Evolutionary conservation across 345 rosid genomes (phyloP), one percentile per base, ranked within the genome.

Genomic region (Salix purpurea): DNA sequence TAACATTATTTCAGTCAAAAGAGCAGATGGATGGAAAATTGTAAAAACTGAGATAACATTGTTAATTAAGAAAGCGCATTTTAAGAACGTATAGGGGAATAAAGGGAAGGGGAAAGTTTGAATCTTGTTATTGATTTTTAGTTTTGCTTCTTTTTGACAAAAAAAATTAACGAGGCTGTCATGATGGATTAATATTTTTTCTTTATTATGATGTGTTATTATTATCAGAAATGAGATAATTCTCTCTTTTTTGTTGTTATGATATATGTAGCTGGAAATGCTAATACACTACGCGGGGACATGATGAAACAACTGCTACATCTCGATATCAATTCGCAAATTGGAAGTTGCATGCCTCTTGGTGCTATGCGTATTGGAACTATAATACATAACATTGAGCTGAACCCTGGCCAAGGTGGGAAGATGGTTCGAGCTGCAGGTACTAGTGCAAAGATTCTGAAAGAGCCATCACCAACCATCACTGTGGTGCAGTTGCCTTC

Each of bases 321-420:
- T 77, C 89, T 91, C 24, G 97, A 95, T 81, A 84, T 93, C 74
- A 93, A 85, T 88, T 86, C 93, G 12, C 97, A 91, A 87, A 84
- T 89, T 10, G 98, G 99, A 60, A 89, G 94, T 73, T 90, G 93
- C 72, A 95, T 91, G 97, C 97, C 97, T 0, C 84, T 93, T 37
- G 83, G 88, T 65, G 78, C 87, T 62, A 95, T 93, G 99, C 90
- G 97, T 14, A 95, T 95, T 8, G 98, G 98, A 46, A 93, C 97
- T 14, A 82, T 91, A 66, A 90, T 95, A 79, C 97, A 95, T 90
- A 93, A 93, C 87, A 87, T 95, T 48, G 99, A 95, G 83, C 69
- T 91, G 81, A 90, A 91, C 78, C 94, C 97, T 0, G 94, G 96
- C 30, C 93, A 90, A 83, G 98, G 96, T 3, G 96, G 92, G 3